These are phyloP conservation scores for Suillus fuscotomentosus DNA, from an alignment of 768 basidiomycete genomes.

Conservation along the genomic window DNA sequence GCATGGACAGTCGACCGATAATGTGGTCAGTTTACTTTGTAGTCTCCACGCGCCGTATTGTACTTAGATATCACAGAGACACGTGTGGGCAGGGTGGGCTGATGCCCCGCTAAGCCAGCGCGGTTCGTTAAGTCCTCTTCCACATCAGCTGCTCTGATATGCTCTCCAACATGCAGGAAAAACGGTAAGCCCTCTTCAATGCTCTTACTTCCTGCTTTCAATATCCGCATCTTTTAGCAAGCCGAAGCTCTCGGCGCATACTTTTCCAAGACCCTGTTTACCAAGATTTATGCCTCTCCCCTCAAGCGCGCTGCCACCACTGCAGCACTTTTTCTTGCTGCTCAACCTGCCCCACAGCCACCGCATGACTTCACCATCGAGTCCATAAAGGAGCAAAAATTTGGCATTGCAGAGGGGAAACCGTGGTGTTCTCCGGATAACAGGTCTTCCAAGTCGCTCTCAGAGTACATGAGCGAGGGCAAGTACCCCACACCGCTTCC, in stretches of 20 bases:
- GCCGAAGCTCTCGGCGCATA: conserved; percentile 58
- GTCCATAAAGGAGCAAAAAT: conserved; percentile 61
- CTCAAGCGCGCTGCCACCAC: conserved; percentile 65
- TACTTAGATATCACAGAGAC: conserved; percentile 28
- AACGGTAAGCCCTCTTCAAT: conserved; percentile 36
- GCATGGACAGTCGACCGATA: conserved; percentile 79
- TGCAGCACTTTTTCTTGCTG: conserved; percentile 51
- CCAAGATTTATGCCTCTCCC: conserved; percentile 63
- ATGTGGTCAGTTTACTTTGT: conserved; percentile 45
- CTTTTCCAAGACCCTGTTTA: conserved; percentile 46
- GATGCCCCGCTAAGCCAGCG: conserved; percentile 76
- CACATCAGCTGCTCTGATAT: not conserved
- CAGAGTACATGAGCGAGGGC: conserved; percentile 50
- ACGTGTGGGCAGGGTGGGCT: conserved; percentile 73
- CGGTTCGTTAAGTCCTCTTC: conserved; percentile 41
- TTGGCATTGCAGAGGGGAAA: conserved; percentile 69
- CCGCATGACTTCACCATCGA: conserved; percentile 41
- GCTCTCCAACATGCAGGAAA: conserved; percentile 42
- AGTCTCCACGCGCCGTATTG: not conserved
- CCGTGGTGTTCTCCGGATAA: conserved; percentile 36
- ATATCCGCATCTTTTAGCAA: conserved; percentile 42
- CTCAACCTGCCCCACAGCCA: conserved; percentile 46
- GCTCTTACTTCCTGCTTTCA: not conserved
- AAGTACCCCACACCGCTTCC: conserved; percentile 49
- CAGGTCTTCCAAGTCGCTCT: conserved; percentile 21